A percentile compares a stretch with the other conserved stretches of the same genome.
phyloP scores from a whole-genome alignment of 2,329 filamentous ascomycete species.

The Pleomassaria siparia region DNA sequence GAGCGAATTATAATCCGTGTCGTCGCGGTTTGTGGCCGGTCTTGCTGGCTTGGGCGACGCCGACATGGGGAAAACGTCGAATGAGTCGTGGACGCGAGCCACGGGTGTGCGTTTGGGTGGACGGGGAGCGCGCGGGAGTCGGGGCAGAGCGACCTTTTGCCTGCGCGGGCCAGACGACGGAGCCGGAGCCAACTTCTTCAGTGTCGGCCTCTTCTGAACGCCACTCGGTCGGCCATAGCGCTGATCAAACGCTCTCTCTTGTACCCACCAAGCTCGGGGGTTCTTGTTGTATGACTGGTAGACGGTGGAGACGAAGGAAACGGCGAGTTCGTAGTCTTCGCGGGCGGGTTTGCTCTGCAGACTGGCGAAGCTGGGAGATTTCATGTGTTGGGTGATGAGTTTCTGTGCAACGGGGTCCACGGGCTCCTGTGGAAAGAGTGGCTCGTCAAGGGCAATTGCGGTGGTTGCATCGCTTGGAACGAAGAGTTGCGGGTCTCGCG shows the following conservation, averaged over 20 bases:
- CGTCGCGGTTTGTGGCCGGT: constrained; percentile 68
- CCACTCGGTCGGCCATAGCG: constrained; percentile 47
- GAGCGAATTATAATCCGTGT: constrained; percentile 75
- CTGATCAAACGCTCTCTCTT: constrained; percentile 56
- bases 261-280: constrained; percentile 41
- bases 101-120: constrained; percentile 38
- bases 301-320: constrained; percentile 38
- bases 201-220: constrained; percentile 38
- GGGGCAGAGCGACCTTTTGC: constrained; percentile 37
- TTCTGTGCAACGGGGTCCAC: constrained; percentile 24
- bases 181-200: constrained; percentile 42
- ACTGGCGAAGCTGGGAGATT: constrained; percentile 29
- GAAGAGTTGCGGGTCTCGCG: constrained; percentile 42
- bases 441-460: constrained; percentile 32
- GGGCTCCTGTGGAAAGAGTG: constrained; percentile 39
- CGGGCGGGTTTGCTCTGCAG: constrained; percentile 35
- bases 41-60: constrained; percentile 41
- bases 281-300: constrained; percentile 40
- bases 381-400: constrained; percentile 40
- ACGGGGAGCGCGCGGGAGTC: constrained; percentile 36
- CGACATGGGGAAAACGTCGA: constrained; percentile 36
- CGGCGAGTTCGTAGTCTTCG: constrained; percentile 41
- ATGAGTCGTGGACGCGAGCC: constrained; percentile 33
- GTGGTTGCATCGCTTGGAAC: constrained; percentile 26
- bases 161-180: constrained; percentile 34